Evolutionary conservation across 1,284 basidiomycete species (phyloP).

Genomic region (Rhodofomes roseus): DNA sequence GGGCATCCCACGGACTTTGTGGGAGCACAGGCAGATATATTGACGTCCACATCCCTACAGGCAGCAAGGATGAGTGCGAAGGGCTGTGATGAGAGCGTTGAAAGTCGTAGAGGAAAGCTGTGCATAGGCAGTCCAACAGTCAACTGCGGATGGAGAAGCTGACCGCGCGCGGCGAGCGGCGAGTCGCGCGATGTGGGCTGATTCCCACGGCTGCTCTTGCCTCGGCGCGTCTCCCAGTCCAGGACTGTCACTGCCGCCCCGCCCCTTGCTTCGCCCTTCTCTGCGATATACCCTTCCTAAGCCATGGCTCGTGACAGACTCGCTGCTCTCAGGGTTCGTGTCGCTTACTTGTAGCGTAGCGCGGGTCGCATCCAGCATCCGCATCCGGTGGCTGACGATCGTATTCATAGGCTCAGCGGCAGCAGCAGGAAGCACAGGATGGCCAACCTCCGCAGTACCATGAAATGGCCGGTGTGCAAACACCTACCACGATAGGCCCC

Average conservation of each 20-base stretch:
- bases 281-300: constrained; percentile 25
- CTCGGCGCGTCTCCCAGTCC: not conserved
- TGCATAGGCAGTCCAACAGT: not conserved
- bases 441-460: constrained; percentile 19
- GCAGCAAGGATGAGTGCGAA: not conserved
- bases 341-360: not conserved
- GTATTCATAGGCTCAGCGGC: constrained; percentile 32
- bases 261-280: constrained; percentile 19
- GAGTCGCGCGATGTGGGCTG: not conserved
- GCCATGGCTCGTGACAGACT: constrained; percentile 37
- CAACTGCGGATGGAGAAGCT: not conserved
- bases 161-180: not conserved
- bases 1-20: not conserved
- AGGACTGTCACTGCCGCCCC: constrained; percentile 2
- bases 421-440: constrained; percentile 20
- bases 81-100: not conserved
- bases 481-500: constrained; percentile 18
- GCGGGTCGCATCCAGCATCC: not conserved
- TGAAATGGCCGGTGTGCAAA: constrained; percentile 29
- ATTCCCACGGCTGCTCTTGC: not conserved
- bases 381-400: constrained; percentile 14
- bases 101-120: not conserved
- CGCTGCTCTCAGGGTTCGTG: constrained; percentile 37
- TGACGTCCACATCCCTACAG: not conserved
- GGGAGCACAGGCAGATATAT: not conserved